These are phyloP conservation scores for Scheffersomyces lignicola DNA, from an alignment of 1,139 yeast species.

Conservation along the genomic window DNA sequence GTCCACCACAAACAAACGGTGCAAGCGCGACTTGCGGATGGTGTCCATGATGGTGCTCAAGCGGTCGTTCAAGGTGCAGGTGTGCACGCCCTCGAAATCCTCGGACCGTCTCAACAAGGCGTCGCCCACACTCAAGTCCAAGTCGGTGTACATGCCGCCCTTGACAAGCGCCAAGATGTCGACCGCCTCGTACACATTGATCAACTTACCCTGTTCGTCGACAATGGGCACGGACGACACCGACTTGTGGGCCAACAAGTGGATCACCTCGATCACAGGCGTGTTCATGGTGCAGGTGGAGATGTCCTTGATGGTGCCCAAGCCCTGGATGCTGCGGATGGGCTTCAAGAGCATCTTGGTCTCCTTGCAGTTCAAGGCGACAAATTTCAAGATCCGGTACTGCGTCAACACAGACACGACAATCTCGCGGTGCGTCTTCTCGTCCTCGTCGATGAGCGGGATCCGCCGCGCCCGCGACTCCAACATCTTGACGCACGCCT, in stretches of 20 bases:
- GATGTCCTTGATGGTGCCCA: conserved; percentile 60
- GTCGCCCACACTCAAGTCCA: conserved; percentile 91
- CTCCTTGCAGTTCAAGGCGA: conserved; percentile 93
- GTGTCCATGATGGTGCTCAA: conserved; percentile 92
- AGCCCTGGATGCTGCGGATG: conserved; percentile 59
- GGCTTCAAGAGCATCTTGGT: conserved; percentile 83
- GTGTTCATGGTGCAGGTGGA: conserved; percentile 87
- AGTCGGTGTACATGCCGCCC: conserved; percentile 91
- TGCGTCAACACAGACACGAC: conserved; percentile 95
- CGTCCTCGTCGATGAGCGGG: conserved; percentile 92
- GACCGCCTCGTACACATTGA: conserved; percentile 94
- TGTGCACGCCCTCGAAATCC: conserved; percentile 97
- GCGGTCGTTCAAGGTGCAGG: conserved; percentile 87
- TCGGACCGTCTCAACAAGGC: conserved; percentile 93
- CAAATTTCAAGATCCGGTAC: conserved; percentile 92
- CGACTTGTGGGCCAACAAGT: conserved; percentile 70
- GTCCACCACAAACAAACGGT: conserved; percentile 91
- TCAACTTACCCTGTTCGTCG: conserved; percentile 70
- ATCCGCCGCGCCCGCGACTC: conserved; percentile 89
- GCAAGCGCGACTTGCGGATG: conserved; percentile 85
- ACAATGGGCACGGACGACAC: conserved; percentile 93
- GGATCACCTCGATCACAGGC: conserved; percentile 93
- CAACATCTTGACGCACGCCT: conserved; percentile 92
- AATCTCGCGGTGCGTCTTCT: conserved; percentile 87
- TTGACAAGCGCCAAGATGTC: conserved; percentile 91